Conservation (phyloP, 2,329 filamentous ascomycete genomes). For the Atkinsonella hypoxylon region DNA sequence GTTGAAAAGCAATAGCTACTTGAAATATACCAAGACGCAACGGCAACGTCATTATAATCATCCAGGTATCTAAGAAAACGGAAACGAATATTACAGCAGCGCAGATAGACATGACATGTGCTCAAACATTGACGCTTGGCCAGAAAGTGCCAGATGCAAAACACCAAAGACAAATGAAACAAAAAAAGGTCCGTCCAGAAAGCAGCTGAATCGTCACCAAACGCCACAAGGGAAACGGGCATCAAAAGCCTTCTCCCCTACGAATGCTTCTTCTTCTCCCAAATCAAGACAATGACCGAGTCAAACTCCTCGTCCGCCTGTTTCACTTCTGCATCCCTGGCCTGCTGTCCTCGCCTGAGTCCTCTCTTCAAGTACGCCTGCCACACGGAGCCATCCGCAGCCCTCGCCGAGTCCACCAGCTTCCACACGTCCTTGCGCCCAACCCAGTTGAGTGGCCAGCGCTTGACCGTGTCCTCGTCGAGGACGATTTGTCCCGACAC, state of each 20-base stretch:
- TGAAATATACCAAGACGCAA: too few species aligned
- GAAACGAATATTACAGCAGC: too few species aligned
- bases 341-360: constrained; percentile 2
- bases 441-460: constrained; percentile 23
- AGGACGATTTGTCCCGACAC: constrained; percentile 20
- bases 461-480: constrained; percentile 16
- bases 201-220: not conserved
- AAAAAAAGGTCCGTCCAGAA: too few species aligned
- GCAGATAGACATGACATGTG: not conserved
- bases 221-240: not conserved
- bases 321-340: constrained; percentile 10
- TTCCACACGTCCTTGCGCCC: constrained; percentile 27
- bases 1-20: too few species aligned
- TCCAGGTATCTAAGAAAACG: too few species aligned
- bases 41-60: too few species aligned
- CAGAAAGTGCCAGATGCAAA: not conserved
- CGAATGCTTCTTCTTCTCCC: constrained; percentile 17
- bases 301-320: constrained; percentile 18
- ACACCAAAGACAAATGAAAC: not conserved
- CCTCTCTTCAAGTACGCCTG: constrained; percentile 32
- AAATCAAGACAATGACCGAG: constrained; percentile 29
- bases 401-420: constrained; percentile 26
- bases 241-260: not conserved
- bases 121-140: not conserved
- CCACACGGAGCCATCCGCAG: constrained; percentile 28